Evolutionary conservation across 164 flowering plant genomes (phyloP).

Genomic region (Cinnamomum chago): DNA sequence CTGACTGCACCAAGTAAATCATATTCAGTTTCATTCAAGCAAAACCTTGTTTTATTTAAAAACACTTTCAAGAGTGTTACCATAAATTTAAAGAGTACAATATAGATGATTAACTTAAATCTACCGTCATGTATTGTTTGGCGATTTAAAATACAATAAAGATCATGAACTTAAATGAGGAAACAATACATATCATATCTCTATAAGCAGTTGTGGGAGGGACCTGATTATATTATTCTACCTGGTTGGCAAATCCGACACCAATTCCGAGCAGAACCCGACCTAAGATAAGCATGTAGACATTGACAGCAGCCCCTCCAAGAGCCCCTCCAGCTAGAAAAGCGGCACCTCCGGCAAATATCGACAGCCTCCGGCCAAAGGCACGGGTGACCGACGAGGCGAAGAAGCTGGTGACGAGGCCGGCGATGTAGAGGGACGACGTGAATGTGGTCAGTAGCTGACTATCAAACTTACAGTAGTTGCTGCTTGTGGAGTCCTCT

Average conservation of each 20-base stretch:
- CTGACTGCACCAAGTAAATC: constrained; percentile 37
- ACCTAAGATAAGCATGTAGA: constrained; percentile 56
- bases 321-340: constrained; percentile 58
- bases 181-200: too few relatives aligned
- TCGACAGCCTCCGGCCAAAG: constrained; percentile 55
- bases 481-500: constrained; percentile 38
- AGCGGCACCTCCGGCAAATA: constrained; percentile 46
- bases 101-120: too few relatives aligned
- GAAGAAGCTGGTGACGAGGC: constrained; percentile 42
- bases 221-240: constrained; percentile 12
- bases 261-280: constrained; percentile 71
- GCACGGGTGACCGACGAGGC: constrained; percentile 44
- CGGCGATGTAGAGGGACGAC: constrained; percentile 63
- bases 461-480: constrained; percentile 68
- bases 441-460: constrained; percentile 59
- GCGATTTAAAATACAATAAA: too few relatives aligned
- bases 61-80: too few relatives aligned
- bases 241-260: constrained; percentile 79
- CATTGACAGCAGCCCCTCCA: constrained; percentile 45
- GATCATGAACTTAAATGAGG: too few relatives aligned
- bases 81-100: too few relatives aligned
- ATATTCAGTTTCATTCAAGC: too few relatives aligned
- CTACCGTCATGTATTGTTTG: too few relatives aligned
- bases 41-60: too few relatives aligned
- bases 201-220: too few relatives aligned